A percentile compares a stretch with the other conserved stretches of the same genome.
These are phyloP conservation scores for Calonectria multiphialidica DNA, from an alignment of 2,329 filamentous ascomycete species.

Conservation along the genomic window DNA sequence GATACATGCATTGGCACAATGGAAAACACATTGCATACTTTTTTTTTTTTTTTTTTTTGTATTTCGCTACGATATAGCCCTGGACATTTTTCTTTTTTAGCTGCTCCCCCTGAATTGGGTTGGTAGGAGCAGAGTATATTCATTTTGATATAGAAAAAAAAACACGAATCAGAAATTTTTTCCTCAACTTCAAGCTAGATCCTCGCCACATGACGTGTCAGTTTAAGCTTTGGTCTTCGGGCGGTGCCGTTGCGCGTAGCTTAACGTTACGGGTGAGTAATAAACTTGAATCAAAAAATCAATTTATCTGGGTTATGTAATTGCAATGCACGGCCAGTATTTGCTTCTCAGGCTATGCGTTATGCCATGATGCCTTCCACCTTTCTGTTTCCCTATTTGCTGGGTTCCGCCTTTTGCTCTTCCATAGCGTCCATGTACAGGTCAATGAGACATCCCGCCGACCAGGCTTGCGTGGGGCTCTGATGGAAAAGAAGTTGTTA, in stretches of 20 bases:
- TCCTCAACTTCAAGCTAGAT: conserved; percentile 3
- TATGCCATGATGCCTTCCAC: conserved; percentile 1
- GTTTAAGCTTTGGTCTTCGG: conserved; percentile 2
- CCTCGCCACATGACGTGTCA: conserved; percentile 1
- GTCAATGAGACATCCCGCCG: conserved; percentile 92
- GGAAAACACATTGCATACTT: conserved; percentile 6
- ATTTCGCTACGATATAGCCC: conserved; percentile 4
- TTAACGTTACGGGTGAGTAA: neutral
- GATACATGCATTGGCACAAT: conserved; percentile 3
- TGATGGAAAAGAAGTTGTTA: conserved; percentile 50
- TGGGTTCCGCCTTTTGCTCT: conserved; percentile 51
- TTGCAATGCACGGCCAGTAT: conserved; percentile 22
- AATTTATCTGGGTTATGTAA: conserved; percentile 2
- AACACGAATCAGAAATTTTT: conserved; percentile 27
- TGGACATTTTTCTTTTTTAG: neutral
- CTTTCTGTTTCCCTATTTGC: conserved; percentile 9
- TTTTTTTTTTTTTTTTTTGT: neutral
- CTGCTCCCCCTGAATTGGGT: neutral
- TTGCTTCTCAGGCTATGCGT: conserved; percentile 24
- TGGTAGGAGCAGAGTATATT: conserved; percentile 28
- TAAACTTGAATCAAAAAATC: neutral
- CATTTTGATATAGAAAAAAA: conserved; percentile 24
- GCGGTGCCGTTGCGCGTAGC: conserved; percentile 2
- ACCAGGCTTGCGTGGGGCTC: conserved; percentile 97
- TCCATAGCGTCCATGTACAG: conserved; percentile 90